A percentile compares a stretch with the other conserved stretches of the same genome.
Evolutionary conservation across 257 asterid genomes (phyloP).

Genomic region (Nicotiana paniculata): DNA sequence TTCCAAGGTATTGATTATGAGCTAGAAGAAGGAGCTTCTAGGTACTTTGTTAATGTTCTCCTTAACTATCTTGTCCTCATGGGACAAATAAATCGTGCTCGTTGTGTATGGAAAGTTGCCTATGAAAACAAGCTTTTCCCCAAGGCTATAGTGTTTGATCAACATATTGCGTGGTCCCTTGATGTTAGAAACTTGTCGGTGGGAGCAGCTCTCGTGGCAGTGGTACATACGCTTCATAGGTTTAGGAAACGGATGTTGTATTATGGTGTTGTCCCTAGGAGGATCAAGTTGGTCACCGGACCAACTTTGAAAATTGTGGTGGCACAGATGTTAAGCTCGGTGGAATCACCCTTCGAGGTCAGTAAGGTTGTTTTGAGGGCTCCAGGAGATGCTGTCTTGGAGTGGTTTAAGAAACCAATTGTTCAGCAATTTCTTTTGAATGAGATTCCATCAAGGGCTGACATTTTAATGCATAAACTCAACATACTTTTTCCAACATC

Average conservation of each 20-base stretch:
- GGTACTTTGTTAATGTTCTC: conserved; percentile 87
- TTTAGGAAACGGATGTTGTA: conserved; percentile 95
- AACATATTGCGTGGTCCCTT: conserved; percentile 96
- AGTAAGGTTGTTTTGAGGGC: conserved; percentile 96
- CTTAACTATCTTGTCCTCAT: conserved; percentile 91
- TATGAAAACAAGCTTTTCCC: conserved; percentile 94
- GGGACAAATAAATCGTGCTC: conserved; percentile 98
- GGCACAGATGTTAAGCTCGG: conserved; percentile 70
- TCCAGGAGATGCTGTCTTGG: conserved; percentile 84
- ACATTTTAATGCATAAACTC: conserved; percentile 93
- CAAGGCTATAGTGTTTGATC: conserved; percentile 96
- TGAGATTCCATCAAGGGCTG: conserved; percentile 95
- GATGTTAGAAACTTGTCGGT: conserved; percentile 92
- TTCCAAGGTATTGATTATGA: conserved; percentile 83
- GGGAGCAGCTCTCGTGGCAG: conserved; percentile 93
- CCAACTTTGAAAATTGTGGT: conserved; percentile 84
- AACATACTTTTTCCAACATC: conserved; percentile 83
- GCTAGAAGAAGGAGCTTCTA: conserved; percentile 86
- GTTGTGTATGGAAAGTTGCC: conserved; percentile 98
- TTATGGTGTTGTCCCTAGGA: conserved; percentile 88
- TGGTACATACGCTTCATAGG: conserved; percentile 93
- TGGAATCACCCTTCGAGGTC: conserved; percentile 92
- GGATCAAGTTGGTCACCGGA: conserved; percentile 93
- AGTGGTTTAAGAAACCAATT: conserved; percentile 97
- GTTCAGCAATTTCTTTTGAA: conserved; percentile 91